Percentiles rank a stretch among this genome's conserved stretches.
These are phyloP conservation scores for Aspergillus sclerotiicarbonarius DNA, from an alignment of 495 filamentous ascomycete species.

Conservation along the genomic window DNA sequence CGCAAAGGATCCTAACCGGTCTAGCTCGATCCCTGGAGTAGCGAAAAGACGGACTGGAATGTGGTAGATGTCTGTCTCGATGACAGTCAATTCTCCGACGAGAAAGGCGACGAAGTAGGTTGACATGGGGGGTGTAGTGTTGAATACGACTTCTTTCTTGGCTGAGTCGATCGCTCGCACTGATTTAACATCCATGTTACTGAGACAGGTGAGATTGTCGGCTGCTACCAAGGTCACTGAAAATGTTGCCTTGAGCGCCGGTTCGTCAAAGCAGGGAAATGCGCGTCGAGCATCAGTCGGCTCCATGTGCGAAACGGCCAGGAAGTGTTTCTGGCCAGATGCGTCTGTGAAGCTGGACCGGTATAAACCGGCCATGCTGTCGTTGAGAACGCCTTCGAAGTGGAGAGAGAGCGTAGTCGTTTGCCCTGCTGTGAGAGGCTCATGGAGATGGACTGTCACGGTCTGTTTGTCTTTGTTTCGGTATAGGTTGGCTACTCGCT, in stretches of 20 bases:
- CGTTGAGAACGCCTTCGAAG: conserved; percentile 62
- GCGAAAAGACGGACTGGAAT: conserved; percentile 64
- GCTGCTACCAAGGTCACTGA: conserved; percentile 63
- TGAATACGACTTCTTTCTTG: conserved; percentile 65
- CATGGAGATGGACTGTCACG: conserved; percentile 58
- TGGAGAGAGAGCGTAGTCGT: conserved; percentile 58
- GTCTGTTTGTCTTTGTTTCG: conserved; percentile 60
- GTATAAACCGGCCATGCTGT: conserved; percentile 70
- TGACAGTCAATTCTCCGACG: conserved; percentile 62
- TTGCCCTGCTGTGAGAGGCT: conserved; percentile 54
- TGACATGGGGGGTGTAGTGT: conserved; percentile 64
- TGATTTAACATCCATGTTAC: conserved; percentile 65
- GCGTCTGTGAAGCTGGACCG: conserved; percentile 58
- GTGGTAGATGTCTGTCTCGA: conserved; percentile 63
- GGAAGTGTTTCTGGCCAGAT: conserved; percentile 55
- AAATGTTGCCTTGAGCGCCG: conserved; percentile 65
- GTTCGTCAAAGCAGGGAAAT: conserved; percentile 72
- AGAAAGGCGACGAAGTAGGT: conserved; percentile 70
- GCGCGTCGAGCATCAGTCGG: conserved; percentile 63
- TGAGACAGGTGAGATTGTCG: conserved; percentile 60
- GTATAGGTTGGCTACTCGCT: conserved; percentile 47
- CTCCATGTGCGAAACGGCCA: conserved; percentile 67
- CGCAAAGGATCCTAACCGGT: conserved; percentile 47
- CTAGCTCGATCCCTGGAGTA: conserved; percentile 65
- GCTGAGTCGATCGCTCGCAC: conserved; percentile 54